Evolutionary conservation across 2,329 filamentous ascomycete genomes (phyloP), one percentile per base, ranked within the genome.

Genomic region (Colletotrichum filicis): DNA sequence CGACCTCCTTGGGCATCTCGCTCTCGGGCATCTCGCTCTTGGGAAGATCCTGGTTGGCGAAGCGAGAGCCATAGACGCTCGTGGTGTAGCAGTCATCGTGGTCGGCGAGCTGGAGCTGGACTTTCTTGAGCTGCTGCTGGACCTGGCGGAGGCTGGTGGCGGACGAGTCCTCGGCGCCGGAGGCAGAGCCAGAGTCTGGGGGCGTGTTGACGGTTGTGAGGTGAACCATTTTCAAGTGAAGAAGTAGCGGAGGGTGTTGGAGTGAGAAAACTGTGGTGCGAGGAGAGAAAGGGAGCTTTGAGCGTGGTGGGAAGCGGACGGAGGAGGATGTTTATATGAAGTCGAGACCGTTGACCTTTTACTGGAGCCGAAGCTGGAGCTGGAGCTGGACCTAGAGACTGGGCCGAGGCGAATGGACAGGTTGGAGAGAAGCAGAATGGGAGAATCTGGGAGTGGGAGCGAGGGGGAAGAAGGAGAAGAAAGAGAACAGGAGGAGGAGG

Each of bases 1-100:
- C 96, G 65, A 98, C 90, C 77, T 97, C 94, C 77, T 90, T 92
- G 57, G 96, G 96, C 95, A 98, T 98, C 84, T 97, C 94, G 24
- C 85, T 79, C 78, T 98, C 95, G 1, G 96, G 95, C 91, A 98
- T 98, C 85, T 95, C 93, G 79, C 93, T 87, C 79, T 89, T 90
- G 32, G 95, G 95, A 55, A 98, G 87, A 79, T 97, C 94, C 79
- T 93, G 86, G 37, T 90, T 89, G 26, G 96, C 96, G 80, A 95
- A 98, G 75, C 88, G 91, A 75, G 93, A 95, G 79, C 95, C 96
- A 80, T 98, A 98, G 78, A 98, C 94, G 75, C 92, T 95, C 53
- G 93, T 92, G 66, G 92, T 93, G 85, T 92, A 92, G 79, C 87
- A 85, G 80, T 91, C 89, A 22, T 85, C 84, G 63, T 87, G 85